Evolutionary conservation across 352 stramenopile genomes (phyloP).

Genomic region (Pythium myriotylum): DNA sequence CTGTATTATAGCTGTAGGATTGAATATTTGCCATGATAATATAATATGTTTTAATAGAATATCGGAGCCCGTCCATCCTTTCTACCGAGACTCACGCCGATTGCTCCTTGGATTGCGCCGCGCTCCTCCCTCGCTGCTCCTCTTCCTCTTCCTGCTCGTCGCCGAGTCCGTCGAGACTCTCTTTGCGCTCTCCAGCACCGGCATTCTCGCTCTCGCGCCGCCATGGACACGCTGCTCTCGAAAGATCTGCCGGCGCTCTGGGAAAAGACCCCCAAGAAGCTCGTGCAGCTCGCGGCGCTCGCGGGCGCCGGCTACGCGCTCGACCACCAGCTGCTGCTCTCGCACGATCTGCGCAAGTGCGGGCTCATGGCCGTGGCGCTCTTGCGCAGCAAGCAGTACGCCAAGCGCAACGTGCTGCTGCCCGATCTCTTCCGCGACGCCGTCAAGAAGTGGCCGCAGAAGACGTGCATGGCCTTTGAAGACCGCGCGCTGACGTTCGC

Average conservation of each 20-base stretch:
- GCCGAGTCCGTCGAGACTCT: constrained; percentile 9
- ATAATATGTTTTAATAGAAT: too few relatives aligned
- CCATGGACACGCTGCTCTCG: constrained; percentile 17
- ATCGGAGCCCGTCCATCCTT: background rate
- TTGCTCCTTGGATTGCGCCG: constrained; percentile 22
- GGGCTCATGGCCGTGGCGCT: constrained; percentile 42
- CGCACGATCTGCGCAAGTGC: constrained; percentile 51
- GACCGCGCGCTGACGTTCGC: constrained; percentile 50
- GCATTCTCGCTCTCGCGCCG: background rate
- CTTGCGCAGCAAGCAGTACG: constrained; percentile 44
- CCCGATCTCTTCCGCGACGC: constrained; percentile 66
- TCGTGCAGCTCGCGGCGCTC: constrained; percentile 35
- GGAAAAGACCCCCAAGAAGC: constrained; percentile 30
- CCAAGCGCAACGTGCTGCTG: constrained; percentile 43
- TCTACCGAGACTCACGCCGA: constrained; percentile 2
- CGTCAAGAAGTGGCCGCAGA: constrained; percentile 61
- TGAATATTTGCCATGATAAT: too few relatives aligned
- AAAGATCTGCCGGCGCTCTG: constrained; percentile 17
- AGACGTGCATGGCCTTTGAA: constrained; percentile 68
- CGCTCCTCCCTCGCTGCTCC: too few relatives aligned
- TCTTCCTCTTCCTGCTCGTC: constrained; percentile 1
- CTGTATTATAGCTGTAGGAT: too few relatives aligned
- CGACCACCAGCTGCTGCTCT: constrained; percentile 58
- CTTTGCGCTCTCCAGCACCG: constrained; percentile 7
- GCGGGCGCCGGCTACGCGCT: constrained; percentile 15